Base-by-base conservation (phyloP, 1,284 basidiomycete species). In the Vanrija sp. region DNA sequence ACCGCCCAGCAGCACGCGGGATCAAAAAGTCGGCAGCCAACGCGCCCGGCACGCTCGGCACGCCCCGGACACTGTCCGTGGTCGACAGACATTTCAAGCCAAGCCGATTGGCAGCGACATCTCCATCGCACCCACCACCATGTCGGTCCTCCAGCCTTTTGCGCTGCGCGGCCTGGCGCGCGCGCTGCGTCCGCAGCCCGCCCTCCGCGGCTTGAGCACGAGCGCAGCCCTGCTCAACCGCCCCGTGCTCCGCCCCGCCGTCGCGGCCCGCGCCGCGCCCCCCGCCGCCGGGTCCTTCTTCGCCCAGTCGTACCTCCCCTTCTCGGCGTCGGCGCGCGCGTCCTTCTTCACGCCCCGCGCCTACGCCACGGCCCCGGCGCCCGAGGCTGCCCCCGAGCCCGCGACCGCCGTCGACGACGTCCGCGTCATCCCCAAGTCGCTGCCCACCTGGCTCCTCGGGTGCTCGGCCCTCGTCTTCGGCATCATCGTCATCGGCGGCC, bases 401-500 rank as follows among this genome's bases (percentile, higher is more conserved):
- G 46, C 41, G 27, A 47, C 67, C 23, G 68, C 76, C 27, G 71
- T 83, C 16, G 85, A 84, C 0, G 75, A 83, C 16, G 80, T 56
- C 31, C 57, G 57, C 39, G 47, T 91, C 22, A 84, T 92, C 8
- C 79, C 85, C 2, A 87, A 86, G 0, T 77, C 84, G 12, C 88
- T 98, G 6, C 75, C 78, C 0, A 67, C 83, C 59, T 96, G 94
- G 87, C 83, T 98, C 18, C 81, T 93, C 66, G 73, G 82, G 37
- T 92, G 89, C 18, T 88, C 91, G 0, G 84, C 83, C 5, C 79
- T 98, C 41, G 90, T 96, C 23, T 88, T 96, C 65, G 85, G 84
- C 23, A 91, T 98, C 72, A 87, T 98, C 63, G 86, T 98, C 46
- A 90, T 99, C 6, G 96, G 96, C 36, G 96, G 95, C 10, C 83